A percentile compares a stretch with the other conserved stretches of the same genome.
These are phyloP conservation scores for Carallia pectinifolia DNA, from an alignment of 345 rosid species.

Conservation along the genomic window DNA sequence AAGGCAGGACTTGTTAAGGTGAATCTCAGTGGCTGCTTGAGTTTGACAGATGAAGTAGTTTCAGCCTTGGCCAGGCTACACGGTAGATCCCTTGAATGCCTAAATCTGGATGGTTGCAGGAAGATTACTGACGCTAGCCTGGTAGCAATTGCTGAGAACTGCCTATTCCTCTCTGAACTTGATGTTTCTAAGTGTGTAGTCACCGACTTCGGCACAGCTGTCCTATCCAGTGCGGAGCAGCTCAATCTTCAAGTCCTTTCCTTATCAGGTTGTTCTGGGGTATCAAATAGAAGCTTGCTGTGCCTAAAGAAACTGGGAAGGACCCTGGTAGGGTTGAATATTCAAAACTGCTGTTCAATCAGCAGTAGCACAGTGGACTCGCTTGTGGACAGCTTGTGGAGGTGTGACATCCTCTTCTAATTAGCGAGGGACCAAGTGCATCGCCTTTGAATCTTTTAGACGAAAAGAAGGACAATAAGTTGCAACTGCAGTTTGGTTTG, in stretches of 20 bases:
- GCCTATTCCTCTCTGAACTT: constrained; percentile 73
- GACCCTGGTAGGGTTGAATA: constrained; percentile 72
- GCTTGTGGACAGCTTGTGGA: constrained; percentile 69
- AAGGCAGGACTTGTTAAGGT: constrained; percentile 70
- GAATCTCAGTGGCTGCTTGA: constrained; percentile 63
- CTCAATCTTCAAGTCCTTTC: constrained; percentile 77
- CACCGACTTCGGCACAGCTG: constrained; percentile 61
- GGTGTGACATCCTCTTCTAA: constrained; percentile 83
- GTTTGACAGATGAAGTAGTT: constrained; percentile 62
- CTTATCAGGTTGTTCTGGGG: constrained; percentile 59
- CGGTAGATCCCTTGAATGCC: constrained; percentile 68
- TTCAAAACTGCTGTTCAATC: constrained; percentile 70
- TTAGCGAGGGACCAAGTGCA: constrained; percentile 6
- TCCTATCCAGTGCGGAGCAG: constrained; percentile 49
- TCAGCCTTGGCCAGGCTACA: constrained; percentile 55
- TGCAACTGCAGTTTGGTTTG: constrained; percentile 1
- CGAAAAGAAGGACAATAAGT: constrained; percentile 1
- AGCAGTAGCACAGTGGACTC: constrained; percentile 47
- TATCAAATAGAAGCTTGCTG: constrained; percentile 65
- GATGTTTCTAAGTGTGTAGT: constrained; percentile 73
- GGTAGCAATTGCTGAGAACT: constrained; percentile 58
- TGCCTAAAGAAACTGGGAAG: constrained; percentile 53
- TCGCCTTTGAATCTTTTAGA: not conserved
- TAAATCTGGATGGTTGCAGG: constrained; percentile 72
- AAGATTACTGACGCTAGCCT: constrained; percentile 62